Evolutionary conservation across 257 asterid species (phyloP).

Genomic region (Apocynum venetum): DNA sequence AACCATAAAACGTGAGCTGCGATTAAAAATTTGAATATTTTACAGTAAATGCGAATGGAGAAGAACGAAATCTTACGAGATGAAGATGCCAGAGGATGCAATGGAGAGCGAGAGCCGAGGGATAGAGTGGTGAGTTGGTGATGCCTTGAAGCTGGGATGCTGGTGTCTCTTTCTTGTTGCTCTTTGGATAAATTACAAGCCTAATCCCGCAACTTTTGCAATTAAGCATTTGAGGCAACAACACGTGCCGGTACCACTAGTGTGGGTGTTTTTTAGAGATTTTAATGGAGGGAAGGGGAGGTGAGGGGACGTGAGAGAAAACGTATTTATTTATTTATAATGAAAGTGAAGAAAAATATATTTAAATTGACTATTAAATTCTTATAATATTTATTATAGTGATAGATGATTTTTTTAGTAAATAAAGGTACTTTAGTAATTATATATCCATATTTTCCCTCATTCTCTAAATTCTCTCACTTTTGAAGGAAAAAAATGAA

Average conservation of each 20-base stretch:
- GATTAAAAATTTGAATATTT: not conserved
- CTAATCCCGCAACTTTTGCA: not conserved
- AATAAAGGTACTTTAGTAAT: too few relatives aligned
- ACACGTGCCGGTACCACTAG: not conserved
- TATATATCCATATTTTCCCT: too few relatives aligned
- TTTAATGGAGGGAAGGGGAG: too few relatives aligned
- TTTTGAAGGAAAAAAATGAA: too few relatives aligned
- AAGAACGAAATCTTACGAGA: not conserved
- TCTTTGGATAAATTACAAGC: not conserved
- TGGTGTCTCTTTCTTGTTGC: not conserved
- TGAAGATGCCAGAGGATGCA: not conserved
- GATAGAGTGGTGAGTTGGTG: not conserved
- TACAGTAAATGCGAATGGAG: not conserved
- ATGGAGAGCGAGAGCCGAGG: not conserved
- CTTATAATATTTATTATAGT: too few relatives aligned
- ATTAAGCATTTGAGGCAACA: not conserved
- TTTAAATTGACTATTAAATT: too few relatives aligned
- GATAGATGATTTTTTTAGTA: too few relatives aligned
- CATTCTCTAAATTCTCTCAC: too few relatives aligned
- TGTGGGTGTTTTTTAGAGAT: not conserved
- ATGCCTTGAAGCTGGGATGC: not conserved
- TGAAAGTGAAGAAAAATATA: too few relatives aligned
- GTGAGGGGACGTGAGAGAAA: too few relatives aligned
- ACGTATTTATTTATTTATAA: too few relatives aligned
- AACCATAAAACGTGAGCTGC: not conserved